Evolutionary conservation across 179 eudicot genomes (phyloP).

Genomic region (Kewa caespitosa): DNA sequence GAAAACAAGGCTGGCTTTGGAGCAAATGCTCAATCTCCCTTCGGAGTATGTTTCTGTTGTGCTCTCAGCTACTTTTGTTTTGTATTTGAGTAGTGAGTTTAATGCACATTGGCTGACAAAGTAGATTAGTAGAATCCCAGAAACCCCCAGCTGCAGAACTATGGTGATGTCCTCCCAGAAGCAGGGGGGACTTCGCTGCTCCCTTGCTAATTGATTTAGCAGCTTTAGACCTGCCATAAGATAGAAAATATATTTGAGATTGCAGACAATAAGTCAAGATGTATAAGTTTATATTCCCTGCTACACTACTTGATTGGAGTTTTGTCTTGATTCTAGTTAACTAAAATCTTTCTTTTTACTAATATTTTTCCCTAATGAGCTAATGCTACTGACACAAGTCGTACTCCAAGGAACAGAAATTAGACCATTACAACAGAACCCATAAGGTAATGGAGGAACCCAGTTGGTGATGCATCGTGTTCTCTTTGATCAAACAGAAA

Average conservation of each 20-base stretch:
- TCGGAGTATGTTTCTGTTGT: slow-evolving; percentile 29
- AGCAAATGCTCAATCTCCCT: slow-evolving; percentile 39
- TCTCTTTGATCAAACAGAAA: not conserved
- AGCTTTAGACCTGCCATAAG: slow-evolving; percentile 42
- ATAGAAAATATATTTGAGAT: not conserved
- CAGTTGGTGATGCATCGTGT: not conserved
- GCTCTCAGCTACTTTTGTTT: slow-evolving; percentile 30
- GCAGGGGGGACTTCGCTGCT: slow-evolving; percentile 52
- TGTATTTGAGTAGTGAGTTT: slow-evolving; percentile 36
- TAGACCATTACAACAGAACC: too few relatives aligned
- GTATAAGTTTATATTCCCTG: too few relatives aligned
- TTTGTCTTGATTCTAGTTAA: too few relatives aligned
- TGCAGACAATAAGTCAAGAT: not conserved
- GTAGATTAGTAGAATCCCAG: slow-evolving; percentile 46
- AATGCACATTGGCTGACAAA: slow-evolving; percentile 31
- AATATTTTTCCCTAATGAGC: not conserved
- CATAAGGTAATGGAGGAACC: too few relatives aligned
- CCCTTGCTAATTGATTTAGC: slow-evolving; percentile 37
- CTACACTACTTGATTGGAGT: too few relatives aligned
- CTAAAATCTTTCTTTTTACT: not conserved
- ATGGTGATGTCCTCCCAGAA: slow-evolving; percentile 60
- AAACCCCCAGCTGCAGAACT: slow-evolving; percentile 50
- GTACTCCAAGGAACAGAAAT: too few relatives aligned
- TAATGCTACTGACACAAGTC: too few relatives aligned
- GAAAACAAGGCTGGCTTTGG: slow-evolving; percentile 51